phyloP scores from a whole-genome alignment of 2,329 filamentous ascomycete genomes.

The Biscogniauxia sp. region DNA sequence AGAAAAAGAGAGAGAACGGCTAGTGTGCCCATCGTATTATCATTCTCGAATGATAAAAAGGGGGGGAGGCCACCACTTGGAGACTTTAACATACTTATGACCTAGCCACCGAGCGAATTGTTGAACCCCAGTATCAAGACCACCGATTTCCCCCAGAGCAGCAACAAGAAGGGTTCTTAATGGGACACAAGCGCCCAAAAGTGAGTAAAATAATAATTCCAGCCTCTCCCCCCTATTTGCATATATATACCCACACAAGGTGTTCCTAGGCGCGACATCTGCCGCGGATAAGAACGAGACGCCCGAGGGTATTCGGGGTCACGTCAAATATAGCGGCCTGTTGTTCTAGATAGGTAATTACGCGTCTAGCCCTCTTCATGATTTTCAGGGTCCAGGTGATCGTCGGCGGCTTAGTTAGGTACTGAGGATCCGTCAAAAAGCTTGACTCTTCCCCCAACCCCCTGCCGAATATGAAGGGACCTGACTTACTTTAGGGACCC shows the following conservation, averaged over 20 bases:
- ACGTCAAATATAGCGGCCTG: neutral
- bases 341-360: neutral
- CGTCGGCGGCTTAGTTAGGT: neutral
- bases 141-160: neutral
- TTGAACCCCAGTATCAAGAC: neutral
- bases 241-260: neutral
- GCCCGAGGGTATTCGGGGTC: neutral
- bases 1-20: slow-evolving; percentile 1
- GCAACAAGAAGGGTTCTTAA: neutral
- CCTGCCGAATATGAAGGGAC: neutral
- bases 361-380: neutral
- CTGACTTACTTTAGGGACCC: neutral
- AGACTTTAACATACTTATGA: neutral
- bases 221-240: neutral
- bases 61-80: neutral
- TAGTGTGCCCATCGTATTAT: neutral
- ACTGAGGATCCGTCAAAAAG: neutral
- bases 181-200: neutral
- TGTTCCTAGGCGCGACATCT: neutral
- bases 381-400: neutral
- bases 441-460: neutral
- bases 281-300: neutral
- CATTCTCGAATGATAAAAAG: neutral
- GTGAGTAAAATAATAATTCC: neutral
- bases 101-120: neutral